phyloP scores from a whole-genome alignment of 176 grass and related monocot genomes.

The Avena insularis region DNA sequence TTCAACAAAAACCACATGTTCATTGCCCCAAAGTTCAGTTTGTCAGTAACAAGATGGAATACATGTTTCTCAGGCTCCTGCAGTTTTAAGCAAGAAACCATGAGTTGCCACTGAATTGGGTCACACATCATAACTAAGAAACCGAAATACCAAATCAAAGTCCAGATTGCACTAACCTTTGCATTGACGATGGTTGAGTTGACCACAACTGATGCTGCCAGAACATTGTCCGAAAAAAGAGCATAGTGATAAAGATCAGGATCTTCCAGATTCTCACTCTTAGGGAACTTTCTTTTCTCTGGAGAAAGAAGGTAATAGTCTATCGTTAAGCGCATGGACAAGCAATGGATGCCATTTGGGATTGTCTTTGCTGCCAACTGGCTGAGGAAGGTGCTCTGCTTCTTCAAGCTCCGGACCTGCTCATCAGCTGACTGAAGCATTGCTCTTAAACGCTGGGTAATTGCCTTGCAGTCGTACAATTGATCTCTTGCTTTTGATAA shows the following conservation, averaged over 20 bases:
- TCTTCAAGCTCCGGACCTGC: conserved; percentile 74
- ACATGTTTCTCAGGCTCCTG: conserved; percentile 79
- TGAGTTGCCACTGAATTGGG: not conserved
- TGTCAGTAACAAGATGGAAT: conserved; percentile 76
- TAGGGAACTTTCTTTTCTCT: conserved; percentile 70
- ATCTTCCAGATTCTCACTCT: conserved; percentile 66
- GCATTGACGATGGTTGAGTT: conserved; percentile 73
- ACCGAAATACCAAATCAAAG: conserved; percentile 1
- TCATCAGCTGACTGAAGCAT: conserved; percentile 72
- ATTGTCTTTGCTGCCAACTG: conserved; percentile 74
- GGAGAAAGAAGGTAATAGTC: conserved; percentile 70
- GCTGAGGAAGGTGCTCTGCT: conserved; percentile 73
- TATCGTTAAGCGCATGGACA: conserved; percentile 70
- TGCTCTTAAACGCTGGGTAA: conserved; percentile 54
- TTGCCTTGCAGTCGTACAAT: conserved; percentile 58
- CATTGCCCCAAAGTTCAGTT: conserved; percentile 73
- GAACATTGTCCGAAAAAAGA: conserved; percentile 74
- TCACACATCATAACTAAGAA: not conserved
- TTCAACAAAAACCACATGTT: conserved; percentile 83
- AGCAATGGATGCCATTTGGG: conserved; percentile 70
- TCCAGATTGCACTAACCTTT: conserved; percentile 47
- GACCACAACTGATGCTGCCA: conserved; percentile 75
- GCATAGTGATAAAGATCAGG: conserved; percentile 71
- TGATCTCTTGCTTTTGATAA: conserved; percentile 58
- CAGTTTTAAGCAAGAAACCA: conserved; percentile 19